Base-by-base conservation (phyloP, 2,329 filamentous ascomycete species). In the Stachybotrys echinatus region DNA sequence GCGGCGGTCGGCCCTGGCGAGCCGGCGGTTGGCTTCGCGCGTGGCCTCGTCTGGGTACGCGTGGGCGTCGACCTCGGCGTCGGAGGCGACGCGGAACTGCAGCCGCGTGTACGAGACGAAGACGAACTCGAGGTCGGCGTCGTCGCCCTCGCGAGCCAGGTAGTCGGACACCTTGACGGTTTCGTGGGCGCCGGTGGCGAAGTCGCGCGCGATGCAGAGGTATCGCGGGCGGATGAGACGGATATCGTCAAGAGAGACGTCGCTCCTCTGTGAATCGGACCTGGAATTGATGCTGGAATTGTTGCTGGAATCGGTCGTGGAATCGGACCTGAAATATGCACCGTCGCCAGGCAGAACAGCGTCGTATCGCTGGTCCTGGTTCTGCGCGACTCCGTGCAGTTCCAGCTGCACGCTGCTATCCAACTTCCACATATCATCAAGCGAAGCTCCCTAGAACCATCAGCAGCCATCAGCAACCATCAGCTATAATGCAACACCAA, bases 71-170 rank as follows among this genome's bases (percentile, higher is more conserved):
- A 55, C 52, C 34, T 61, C 56, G 5, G 52, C 40, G 5, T 56
- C 53, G 1, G 57, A 66, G 56, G 57, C 54, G 27, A 61, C 54
- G 12, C 54, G 52, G 34, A 74, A 74, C 42, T 74, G 71, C 43
- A 64, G 59, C 6, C 63, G 60, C 1, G 71, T 73, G 50, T 73
- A 74, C 1, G 66, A 68, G 12, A 74, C 56, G 47, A 74, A 70
- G 4, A 74, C 55, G 39, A 72, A 73, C 14, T 60, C 61, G 5
- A 66, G 53, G 17, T 60, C 53, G 1, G 50, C 47, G 18, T 63
- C 42, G 21, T 55, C 56, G 7, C 56, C 60, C 34, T 59, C 46
- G 23, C 58, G 20, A 20, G 46, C n/a, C 6, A 59, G 50, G 47
- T 55, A 63, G 19, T 61, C 55, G 1, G 51, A 55, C 18, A 64